Evolutionary conservation across 768 basidiomycete species (phyloP), one percentile per base, ranked within the genome.

Genomic region (Kwoniella dendrophila): DNA sequence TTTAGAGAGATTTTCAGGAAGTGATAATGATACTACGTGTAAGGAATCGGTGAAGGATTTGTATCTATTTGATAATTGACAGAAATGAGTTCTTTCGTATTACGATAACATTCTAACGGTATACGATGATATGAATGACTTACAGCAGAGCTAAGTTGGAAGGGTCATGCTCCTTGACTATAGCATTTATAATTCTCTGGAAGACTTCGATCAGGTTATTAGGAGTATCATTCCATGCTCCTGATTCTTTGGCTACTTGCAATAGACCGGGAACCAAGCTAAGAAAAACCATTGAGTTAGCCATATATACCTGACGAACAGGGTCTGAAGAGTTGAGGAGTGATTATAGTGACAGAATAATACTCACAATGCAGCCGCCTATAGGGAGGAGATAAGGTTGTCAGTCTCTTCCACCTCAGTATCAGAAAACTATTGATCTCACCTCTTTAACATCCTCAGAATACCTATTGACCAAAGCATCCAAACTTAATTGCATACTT

Each of bases 31-130:
- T 26, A 68, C 62, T 20, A 71, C 70, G 43, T 61, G 63, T 24
- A 68, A n/a, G 2, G 67, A 66, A 54, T 71, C 70, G 43, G 59
- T 60, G 40, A 68, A 66, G 11, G 70, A 68, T 64, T 71, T 71
- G 64, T 68, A 71, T 22, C 68, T 70, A 38, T 33, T 32, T 1
- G 27, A 3, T 27, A 16, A 36, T 4, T 7, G 20, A 1, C 11
- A n/a, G 6, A 20, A 33, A 1, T 18, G 38, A 22, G 33, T 11
- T n/a, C n/a, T n/a, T n/a, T n/a, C n/a, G n/a, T n/a, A n/a, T n/a
- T n/a, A n/a, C 58, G 16, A 52, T 1, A 1, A 22, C 24, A 20
- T 27, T 1, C 40, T 16, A 32, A 0, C 4, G 14, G 14, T 4
- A 22, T 11, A 3, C 0, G 30, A 29, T 50, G 24, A 45, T 10